Evolutionary conservation across 768 basidiomycete species (phyloP).

Genomic region (Favolaschia claudopus): DNA sequence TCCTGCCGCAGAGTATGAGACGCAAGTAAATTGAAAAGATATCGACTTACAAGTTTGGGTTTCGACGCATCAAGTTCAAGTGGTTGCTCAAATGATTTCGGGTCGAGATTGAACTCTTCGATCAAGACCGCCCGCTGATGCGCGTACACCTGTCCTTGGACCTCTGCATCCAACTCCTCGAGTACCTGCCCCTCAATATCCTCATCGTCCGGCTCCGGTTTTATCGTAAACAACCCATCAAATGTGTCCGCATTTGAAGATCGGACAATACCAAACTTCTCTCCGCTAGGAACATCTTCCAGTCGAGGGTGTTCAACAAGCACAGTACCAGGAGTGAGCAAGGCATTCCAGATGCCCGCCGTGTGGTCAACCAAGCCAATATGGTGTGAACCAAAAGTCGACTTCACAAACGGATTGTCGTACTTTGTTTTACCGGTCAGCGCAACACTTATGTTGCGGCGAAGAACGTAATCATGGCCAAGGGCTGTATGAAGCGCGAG

Average conservation of each 20-base stretch:
- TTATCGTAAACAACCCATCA: neutral
- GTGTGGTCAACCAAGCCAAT: slow-evolving; percentile 26
- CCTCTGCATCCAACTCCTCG: neutral
- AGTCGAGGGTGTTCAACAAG: neutral
- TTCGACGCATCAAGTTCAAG: too few relatives aligned
- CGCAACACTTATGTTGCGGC: slow-evolving; percentile 26
- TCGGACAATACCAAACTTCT: neutral
- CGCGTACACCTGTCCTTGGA: too few relatives aligned
- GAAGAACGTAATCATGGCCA: slow-evolving; percentile 30
- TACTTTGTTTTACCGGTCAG: neutral
- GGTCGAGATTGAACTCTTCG: neutral
- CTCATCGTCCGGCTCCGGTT: neutral
- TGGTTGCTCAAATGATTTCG: neutral
- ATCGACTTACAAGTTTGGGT: too few relatives aligned
- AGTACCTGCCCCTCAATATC: neutral
- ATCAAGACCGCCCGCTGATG: too few relatives aligned
- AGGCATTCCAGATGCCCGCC: slow-evolving; percentile 10
- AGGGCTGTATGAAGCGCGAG: slow-evolving; percentile 16
- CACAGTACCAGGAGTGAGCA: neutral
- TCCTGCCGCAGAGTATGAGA: too few relatives aligned
- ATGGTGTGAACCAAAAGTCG: slow-evolving; percentile 34
- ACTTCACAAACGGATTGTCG: slow-evolving; percentile 9
- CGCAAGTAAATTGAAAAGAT: too few relatives aligned
- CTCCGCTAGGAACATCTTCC: neutral
- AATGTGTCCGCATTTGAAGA: neutral